These are phyloP conservation scores for Hymenotorrendiella dingleyae DNA, from an alignment of 2,329 filamentous ascomycete genomes.

Conservation along the genomic window DNA sequence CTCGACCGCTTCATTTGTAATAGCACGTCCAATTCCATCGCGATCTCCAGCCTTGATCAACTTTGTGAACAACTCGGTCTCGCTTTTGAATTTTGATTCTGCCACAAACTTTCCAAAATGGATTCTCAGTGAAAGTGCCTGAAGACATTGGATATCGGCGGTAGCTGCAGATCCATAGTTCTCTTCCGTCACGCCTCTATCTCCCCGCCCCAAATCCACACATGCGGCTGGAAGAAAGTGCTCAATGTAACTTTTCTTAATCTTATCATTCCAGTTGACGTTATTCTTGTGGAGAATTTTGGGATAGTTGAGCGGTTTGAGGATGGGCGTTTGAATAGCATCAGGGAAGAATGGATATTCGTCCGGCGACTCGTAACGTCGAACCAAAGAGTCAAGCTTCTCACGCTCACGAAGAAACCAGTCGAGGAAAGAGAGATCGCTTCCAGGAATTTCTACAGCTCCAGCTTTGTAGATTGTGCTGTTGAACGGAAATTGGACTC, in stretches of 20 bases:
- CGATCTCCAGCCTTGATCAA: slow-evolving; percentile 79
- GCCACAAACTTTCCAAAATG: slow-evolving; percentile 99
- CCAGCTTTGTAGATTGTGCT: slow-evolving; percentile 77
- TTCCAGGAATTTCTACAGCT: slow-evolving; percentile 71
- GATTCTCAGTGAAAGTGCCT: slow-evolving; percentile 83
- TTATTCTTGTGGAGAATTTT: slow-evolving; percentile 79
- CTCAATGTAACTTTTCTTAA: slow-evolving; percentile 79
- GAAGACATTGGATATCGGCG: slow-evolving; percentile 82
- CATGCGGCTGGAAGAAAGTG: slow-evolving; percentile 81
- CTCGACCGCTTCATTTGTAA: slow-evolving; percentile 86
- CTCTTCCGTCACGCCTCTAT: slow-evolving; percentile 80
- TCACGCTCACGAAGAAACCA: slow-evolving; percentile 92
- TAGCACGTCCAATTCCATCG: slow-evolving; percentile 77
- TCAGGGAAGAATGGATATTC: slow-evolving; percentile 96
- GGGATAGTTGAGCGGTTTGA: slow-evolving; percentile 86
- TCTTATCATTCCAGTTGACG: slow-evolving; percentile 83
- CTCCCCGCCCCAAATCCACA: slow-evolving; percentile 66
- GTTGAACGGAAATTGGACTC: slow-evolving; percentile 95
- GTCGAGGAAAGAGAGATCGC: slow-evolving; percentile 77
- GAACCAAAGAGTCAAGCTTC: slow-evolving; percentile 82
- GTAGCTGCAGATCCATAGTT: slow-evolving; percentile 94
- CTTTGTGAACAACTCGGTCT: slow-evolving; percentile 71
- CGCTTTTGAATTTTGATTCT: slow-evolving; percentile 85
- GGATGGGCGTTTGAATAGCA: slow-evolving; percentile 69
- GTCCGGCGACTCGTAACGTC: slow-evolving; percentile 92